These are phyloP conservation scores for Xylaria sp. DNA, from an alignment of 2,329 filamentous ascomycete species.

Conservation along the genomic window DNA sequence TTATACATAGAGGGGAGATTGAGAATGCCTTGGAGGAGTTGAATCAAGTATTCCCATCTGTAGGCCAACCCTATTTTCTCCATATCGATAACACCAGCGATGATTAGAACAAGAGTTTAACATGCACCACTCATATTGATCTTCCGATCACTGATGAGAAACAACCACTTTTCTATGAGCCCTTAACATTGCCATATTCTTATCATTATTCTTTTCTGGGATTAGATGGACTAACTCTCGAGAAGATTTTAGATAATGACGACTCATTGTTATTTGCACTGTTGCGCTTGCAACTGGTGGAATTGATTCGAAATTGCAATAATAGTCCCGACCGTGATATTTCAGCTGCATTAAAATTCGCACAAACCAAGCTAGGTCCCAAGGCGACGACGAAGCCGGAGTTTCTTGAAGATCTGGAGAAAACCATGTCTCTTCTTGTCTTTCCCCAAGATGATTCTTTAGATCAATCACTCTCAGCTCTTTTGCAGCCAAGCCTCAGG, in stretches of 20 bases:
- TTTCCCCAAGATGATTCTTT: constrained; percentile 83
- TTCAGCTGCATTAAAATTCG: constrained; percentile 83
- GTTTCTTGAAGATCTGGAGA: constrained; percentile 88
- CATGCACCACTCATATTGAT: constrained; percentile 99
- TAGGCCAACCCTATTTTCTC: constrained; percentile 60
- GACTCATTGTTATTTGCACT: constrained; percentile 88
- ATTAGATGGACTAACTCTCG: constrained; percentile 36
- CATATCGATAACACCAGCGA: constrained; percentile 58
- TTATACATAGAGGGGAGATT: constrained; percentile 87
- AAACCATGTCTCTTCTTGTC: constrained; percentile 91
- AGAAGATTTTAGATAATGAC: constrained; percentile 86
- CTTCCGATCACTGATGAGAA: constrained; percentile 91
- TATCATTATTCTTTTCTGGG: background rate
- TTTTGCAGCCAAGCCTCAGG: constrained; percentile 83
- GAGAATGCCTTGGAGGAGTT: constrained; percentile 85
- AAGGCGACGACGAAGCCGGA: constrained; percentile 82
- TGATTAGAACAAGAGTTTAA: constrained; percentile 91
- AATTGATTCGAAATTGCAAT: constrained; percentile 85
- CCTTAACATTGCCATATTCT: constrained; percentile 24
- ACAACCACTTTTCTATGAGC: constrained; percentile 80
- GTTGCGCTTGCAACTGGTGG: constrained; percentile 89
- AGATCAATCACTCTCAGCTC: constrained; percentile 75
- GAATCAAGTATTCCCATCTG: constrained; percentile 91
- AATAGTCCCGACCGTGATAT: constrained; percentile 76
- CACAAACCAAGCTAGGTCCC: constrained; percentile 85